These are phyloP conservation scores for Aspergillus tamarii DNA, from an alignment of 2,329 filamentous ascomycete genomes.

Conservation along the genomic window DNA sequence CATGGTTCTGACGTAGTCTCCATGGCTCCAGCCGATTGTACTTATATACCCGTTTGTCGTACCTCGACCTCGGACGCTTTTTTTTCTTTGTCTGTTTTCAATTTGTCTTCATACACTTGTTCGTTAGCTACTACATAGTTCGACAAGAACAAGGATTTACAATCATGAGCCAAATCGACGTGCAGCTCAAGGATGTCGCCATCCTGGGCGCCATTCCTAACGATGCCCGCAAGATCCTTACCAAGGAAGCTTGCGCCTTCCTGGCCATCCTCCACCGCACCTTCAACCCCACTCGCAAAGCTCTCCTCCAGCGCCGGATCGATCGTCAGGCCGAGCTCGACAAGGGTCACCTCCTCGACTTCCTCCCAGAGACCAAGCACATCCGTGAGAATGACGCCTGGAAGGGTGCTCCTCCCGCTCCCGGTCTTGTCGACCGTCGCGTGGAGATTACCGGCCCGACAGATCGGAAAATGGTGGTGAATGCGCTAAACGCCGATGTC, in stretches of 20 bases:
- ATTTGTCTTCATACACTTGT: slow-evolving; percentile 1
- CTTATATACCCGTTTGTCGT: slow-evolving; percentile 5
- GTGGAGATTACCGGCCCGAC: slow-evolving; percentile 98
- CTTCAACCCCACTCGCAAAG: slow-evolving; percentile 88
- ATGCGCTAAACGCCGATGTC: slow-evolving; percentile 91
- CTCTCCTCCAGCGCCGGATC: slow-evolving; percentile 81
- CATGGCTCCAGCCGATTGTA: slow-evolving; percentile 13
- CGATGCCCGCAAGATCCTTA: slow-evolving; percentile 86
- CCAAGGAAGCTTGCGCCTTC: slow-evolving; percentile 86
- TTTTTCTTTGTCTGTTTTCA: slow-evolving; percentile 12
- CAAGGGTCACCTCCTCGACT: slow-evolving; percentile 84
- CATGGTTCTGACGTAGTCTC: slow-evolving; percentile 23
- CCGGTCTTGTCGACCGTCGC: slow-evolving; percentile 87
- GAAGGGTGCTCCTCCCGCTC: slow-evolving; percentile 89
- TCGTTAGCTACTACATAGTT: slow-evolving; percentile 13
- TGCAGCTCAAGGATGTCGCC: slow-evolving; percentile 83
- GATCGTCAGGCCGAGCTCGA: slow-evolving; percentile 91
- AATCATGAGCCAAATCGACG: slow-evolving; percentile 69
- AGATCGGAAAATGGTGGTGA: slow-evolving; percentile 98
- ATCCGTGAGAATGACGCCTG: slow-evolving; percentile 93
- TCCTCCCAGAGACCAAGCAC: slow-evolving; percentile 92
- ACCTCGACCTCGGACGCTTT: background rate
- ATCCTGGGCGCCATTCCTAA: slow-evolving; percentile 80
- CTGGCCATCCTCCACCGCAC: slow-evolving; percentile 91
- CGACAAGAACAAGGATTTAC: background rate